Base-by-base conservation (phyloP, 1,284 basidiomycete species). In the Moniliophthora roreri region DNA sequence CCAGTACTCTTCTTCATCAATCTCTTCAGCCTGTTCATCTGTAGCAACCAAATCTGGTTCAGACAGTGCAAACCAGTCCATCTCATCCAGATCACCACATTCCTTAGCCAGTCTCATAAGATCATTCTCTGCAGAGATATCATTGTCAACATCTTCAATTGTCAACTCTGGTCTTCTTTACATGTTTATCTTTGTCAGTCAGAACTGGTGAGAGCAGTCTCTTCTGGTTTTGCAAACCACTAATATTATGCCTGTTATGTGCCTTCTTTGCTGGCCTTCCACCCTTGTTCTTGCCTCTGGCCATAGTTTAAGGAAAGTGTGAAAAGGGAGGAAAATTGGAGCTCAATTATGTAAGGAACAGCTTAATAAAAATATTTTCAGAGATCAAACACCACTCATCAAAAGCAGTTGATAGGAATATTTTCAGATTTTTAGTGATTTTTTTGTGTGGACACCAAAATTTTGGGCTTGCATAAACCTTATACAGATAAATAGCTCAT, bases 401-500 rank as follows among this genome's bases (percentile, higher is more conserved):
- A 52, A 52, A 50, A 42, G 20, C 26, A 38, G 39, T 32, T n/a
- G n/a, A n/a, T n/a, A n/a, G n/a, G 38, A 41, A 48, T 50, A 46
- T 56, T 54, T 52, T 38, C 39, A 34, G 18, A 53, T 46, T 56
- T 58, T 56, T 54, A 40, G 28, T 32, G 28, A 35, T 42, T 48
- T 53, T 46, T 58, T 56, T 54, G 23, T 20, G 49, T 16, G 38
- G 47, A 44, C 28, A 21, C 40, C 54, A 51, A 58, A 56, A 42
- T 50, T 53, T 58, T 50, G 5, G 51, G 52, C n/a, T n/a, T n/a
- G n/a, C n/a, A n/a, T n/a, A n/a, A n/a, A n/a, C n/a, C n/a, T n/a
- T n/a, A n/a, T n/a, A n/a, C n/a, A n/a, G n/a, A n/a, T n/a, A n/a
- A n/a, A n/a, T n/a, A n/a, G n/a, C n/a, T n/a, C n/a, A n/a, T n/a